Evolutionary conservation across 192 early-diverging fungal species (phyloP).

Genomic region (Spinellus fusiger): DNA sequence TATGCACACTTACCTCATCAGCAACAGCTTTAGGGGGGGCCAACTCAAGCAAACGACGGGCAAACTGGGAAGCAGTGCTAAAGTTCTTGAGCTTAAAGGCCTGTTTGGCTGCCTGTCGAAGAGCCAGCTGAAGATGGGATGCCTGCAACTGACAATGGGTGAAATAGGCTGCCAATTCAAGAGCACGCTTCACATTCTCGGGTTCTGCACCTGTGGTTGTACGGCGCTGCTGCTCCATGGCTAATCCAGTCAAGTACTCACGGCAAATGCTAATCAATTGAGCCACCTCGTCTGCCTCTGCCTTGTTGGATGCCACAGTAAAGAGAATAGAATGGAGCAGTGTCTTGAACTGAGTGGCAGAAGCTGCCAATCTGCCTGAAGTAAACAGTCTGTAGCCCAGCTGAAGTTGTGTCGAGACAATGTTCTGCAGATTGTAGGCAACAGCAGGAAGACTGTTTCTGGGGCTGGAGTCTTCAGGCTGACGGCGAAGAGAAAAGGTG

Average conservation of each 20-base stretch:
- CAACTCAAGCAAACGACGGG: constrained; percentile 83
- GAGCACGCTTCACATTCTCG: constrained; percentile 57
- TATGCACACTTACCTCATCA: constrained; percentile 51
- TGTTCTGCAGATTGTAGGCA: constrained; percentile 46
- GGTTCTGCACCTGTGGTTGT: constrained; percentile 50
- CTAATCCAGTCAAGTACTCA: constrained; percentile 89
- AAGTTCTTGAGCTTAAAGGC: constrained; percentile 82
- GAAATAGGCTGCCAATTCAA: constrained; percentile 95
- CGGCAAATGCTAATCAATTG: constrained; percentile 77
- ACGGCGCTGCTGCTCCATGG: constrained; percentile 77
- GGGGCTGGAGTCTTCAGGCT: constrained; percentile 45
- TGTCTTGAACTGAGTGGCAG: constrained; percentile 63
- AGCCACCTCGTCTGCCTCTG: constrained; percentile 70
- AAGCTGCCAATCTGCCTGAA: constrained; percentile 75
- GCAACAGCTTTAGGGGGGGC: constrained; percentile 73
- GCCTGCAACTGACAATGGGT: constrained; percentile 89
- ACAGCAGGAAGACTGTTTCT: constrained; percentile 56
- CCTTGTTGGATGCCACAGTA: constrained; percentile 54
- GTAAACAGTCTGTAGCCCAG: constrained; percentile 80
- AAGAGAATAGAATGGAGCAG: constrained; percentile 80
- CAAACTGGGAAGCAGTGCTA: constrained; percentile 81
- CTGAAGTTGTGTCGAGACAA: constrained; percentile 68
- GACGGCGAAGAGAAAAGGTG: constrained; percentile 64
- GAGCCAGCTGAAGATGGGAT: constrained; percentile 79
- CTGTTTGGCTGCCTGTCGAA: constrained; percentile 83